Evolutionary conservation across 805 yeast species (phyloP).

Genomic region (Ogataea parapolymorpha): DNA sequence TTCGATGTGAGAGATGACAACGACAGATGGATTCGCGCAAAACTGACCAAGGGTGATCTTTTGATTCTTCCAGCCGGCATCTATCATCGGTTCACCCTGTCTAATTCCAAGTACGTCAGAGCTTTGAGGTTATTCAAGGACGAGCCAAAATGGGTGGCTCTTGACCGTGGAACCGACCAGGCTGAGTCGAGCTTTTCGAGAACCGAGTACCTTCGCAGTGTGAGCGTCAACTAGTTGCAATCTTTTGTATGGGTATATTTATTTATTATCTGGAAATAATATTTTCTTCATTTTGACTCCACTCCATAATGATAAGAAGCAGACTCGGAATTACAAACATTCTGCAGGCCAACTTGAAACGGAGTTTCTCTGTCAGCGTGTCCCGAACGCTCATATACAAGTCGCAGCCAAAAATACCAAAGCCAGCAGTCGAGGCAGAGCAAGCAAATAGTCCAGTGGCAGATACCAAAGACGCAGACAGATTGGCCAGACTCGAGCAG

Average conservation of each 20-base stretch:
- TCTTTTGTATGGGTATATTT: background rate
- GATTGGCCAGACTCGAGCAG: conserved; percentile 23
- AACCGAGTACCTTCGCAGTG: conserved; percentile 40
- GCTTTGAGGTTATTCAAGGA: conserved; percentile 87
- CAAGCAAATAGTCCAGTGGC: conserved; percentile 11
- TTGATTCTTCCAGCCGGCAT: conserved; percentile 86
- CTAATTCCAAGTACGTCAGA: conserved; percentile 56
- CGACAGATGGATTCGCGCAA: conserved; percentile 71
- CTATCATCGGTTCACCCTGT: conserved; percentile 86
- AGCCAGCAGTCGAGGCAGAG: background rate
- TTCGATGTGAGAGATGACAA: conserved; percentile 75
- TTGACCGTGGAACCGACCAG: conserved; percentile 43
- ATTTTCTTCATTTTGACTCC: background rate
- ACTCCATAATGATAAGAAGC: background rate
- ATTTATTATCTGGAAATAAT: background rate
- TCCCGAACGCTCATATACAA: conserved; percentile 21
- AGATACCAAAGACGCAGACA: conserved; percentile 21
- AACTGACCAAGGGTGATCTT: conserved; percentile 61
- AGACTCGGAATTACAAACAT: background rate
- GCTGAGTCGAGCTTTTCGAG: conserved; percentile 48
- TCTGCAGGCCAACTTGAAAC: background rate
- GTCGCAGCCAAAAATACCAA: conserved; percentile 21
- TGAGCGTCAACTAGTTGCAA: conserved; percentile 12
- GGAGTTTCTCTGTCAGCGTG: conserved; percentile 4
- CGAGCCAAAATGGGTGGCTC: conserved; percentile 95